These are phyloP conservation scores for Agrostemma githago DNA, from an alignment of 148 eudicot genomes.

Conservation along the genomic window DNA sequence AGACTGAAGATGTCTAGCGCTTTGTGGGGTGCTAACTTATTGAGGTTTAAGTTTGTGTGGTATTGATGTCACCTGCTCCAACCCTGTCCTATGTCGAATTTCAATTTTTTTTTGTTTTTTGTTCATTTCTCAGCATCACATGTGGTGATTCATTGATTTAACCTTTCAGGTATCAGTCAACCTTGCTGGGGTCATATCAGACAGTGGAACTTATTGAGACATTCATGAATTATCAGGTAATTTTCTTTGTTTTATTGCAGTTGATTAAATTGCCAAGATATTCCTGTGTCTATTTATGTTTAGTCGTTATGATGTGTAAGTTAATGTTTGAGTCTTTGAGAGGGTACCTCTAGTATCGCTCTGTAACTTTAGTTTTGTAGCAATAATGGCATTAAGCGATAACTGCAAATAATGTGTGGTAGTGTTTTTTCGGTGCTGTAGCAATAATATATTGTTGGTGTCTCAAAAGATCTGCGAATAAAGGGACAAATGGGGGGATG, in stretches of 20 bases:
- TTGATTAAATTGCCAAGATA: not conserved
- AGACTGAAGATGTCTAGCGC: too few species aligned
- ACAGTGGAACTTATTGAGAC: slow-evolving; percentile 91
- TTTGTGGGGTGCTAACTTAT: not conserved
- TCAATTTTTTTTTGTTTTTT: not conserved
- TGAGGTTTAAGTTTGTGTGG: not conserved
- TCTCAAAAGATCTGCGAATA: too few species aligned
- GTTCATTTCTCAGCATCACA: not conserved
- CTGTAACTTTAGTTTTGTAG: not conserved
- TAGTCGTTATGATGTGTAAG: not conserved
- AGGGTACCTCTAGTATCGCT: not conserved
- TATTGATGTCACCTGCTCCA: not conserved
- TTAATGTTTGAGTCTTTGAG: not conserved
- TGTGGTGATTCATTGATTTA: slow-evolving; percentile 6
- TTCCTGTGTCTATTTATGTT: not conserved
- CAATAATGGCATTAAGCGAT: not conserved
- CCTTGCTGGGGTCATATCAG: slow-evolving; percentile 77
- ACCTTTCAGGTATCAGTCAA: slow-evolving; percentile 84
- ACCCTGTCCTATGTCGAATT: not conserved
- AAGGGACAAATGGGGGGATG: too few species aligned
- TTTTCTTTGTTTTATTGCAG: not conserved
- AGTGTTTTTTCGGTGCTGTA: not conserved
- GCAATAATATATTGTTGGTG: too few species aligned
- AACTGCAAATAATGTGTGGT: not conserved
- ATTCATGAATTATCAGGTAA: slow-evolving; percentile 97